Evolutionary conservation across 805 yeast species (phyloP).

Genomic region (Myxozyma udenii): DNA sequence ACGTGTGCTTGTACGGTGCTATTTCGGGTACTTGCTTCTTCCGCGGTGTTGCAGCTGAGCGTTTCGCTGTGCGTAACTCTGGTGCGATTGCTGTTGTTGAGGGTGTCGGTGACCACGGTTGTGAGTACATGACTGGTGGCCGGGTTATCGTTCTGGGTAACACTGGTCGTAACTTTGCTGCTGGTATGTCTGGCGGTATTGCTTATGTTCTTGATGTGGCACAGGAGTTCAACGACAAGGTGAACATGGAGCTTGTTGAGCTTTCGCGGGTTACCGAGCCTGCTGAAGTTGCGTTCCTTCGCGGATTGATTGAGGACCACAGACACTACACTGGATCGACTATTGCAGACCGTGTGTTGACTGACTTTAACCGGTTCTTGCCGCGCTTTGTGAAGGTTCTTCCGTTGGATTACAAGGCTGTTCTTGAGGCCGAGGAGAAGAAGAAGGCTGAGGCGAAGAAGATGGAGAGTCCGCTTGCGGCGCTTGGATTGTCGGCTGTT

Average conservation of each 20-base stretch:
- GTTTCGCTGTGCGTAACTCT: slow-evolving; percentile 97
- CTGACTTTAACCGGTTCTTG: slow-evolving; percentile 82
- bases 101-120: slow-evolving; percentile 97
- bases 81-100: slow-evolving; percentile 97
- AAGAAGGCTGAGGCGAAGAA: slow-evolving; percentile 61
- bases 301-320: slow-evolving; percentile 92
- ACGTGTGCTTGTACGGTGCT: slow-evolving; percentile 97
- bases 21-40: slow-evolving; percentile 91
- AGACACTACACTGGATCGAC: slow-evolving; percentile 91
- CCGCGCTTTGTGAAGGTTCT: slow-evolving; percentile 81
- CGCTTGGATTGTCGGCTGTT: slow-evolving; percentile 21
- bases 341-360: slow-evolving; percentile 77
- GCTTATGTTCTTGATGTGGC: slow-evolving; percentile 95
- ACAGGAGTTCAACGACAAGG: slow-evolving; percentile 72
- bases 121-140: slow-evolving; percentile 99
- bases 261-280: slow-evolving; percentile 76
- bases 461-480: slow-evolving; percentile 38
- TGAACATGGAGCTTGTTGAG: slow-evolving; percentile 79
- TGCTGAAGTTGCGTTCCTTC: slow-evolving; percentile 86
- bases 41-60: slow-evolving; percentile 97
- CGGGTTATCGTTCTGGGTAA: slow-evolving; percentile 88
- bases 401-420: slow-evolving; percentile 87
- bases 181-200: slow-evolving; percentile 99
- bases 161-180: slow-evolving; percentile 89
- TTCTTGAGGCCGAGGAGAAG: slow-evolving; percentile 71